Evolutionary conservation across 805 yeast genomes (phyloP), one percentile per base, ranked within the genome.

Genomic region (Cephaloascus albidus): DNA sequence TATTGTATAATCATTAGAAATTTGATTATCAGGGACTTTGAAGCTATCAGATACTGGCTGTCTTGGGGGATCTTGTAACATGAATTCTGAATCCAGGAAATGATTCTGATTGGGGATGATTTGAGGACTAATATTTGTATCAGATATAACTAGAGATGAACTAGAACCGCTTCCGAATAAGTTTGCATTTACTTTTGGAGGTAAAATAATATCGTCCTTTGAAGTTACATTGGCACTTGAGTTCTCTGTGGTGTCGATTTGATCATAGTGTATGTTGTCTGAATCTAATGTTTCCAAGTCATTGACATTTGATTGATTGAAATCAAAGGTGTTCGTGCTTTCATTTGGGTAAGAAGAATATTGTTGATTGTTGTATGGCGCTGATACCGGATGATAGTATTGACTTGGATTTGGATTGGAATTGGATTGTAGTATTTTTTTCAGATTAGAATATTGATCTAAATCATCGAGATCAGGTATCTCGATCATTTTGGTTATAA

Each of bases 401-500:
- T 30, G 50, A 33, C 45, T 45, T 35, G 42, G 52, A 18, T 34
- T 40, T 15, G 49, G 44, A 41, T 45, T 48, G 16, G 42, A 48
- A 36, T 41, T 35, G n/a, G 20, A 20, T 36, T 38, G n/a, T 20
- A 34, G 16, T 41, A 41, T 5, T 18, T 17, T 12, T 8, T 10
- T 17, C 10, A 4, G 8, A 10, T 17, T 16, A 26, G 53, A 32
- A 33, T 46, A 39, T 23, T 41, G 40, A 32, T 46, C 39, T 41
- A 49, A 39, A 18, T 60, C 62, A 28, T 63, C 68, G 45, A 67
- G 54, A 44, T 62, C 65, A 5, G 72, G 72, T 30, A 67, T 67
- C 44, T 67, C 72, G 40, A 67, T 67, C 72, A 66, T 66, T 34
- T 34, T 18, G 16, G 28, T 8, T 23, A n/a, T n/a, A n/a, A n/a